A percentile compares a stretch with the other conserved stretches of the same genome.
Evolutionary conservation across 352 stramenopile genomes (phyloP).

Genomic region (Globisporangium canariense): DNA sequence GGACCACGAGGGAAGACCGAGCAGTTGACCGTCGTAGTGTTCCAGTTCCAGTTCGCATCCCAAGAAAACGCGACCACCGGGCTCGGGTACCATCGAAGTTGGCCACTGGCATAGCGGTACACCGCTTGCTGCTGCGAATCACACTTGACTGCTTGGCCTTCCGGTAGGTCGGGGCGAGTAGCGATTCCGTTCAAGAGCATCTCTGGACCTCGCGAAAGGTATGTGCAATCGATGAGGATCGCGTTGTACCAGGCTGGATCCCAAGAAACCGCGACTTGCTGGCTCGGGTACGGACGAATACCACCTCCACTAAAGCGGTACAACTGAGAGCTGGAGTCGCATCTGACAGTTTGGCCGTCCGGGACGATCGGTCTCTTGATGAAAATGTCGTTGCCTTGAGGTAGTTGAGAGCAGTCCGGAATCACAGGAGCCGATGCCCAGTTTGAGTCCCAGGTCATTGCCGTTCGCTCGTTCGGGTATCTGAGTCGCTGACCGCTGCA

Average conservation of each 20-base stretch:
- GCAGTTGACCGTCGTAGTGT: conserved; percentile 20
- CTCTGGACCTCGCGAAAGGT: background rate
- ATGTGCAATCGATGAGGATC: conserved; percentile 1
- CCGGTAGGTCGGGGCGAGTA: conserved; percentile 1
- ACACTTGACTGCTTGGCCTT: conserved; percentile 18
- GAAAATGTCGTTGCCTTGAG: conserved; percentile 17
- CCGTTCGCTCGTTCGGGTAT: conserved; percentile 16
- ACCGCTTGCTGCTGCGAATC: conserved; percentile 1
- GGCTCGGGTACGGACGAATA: conserved; percentile 11
- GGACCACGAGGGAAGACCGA: conserved; percentile 11
- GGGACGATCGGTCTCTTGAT: conserved; percentile 12
- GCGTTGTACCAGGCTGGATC: conserved; percentile 12
- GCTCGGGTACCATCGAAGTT: conserved; percentile 22
- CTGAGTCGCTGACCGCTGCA: conserved; percentile 6
- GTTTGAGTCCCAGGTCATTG: conserved; percentile 21
- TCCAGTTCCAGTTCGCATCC: conserved; percentile 19
- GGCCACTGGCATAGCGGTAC: conserved; percentile 19
- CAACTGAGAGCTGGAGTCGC: background rate
- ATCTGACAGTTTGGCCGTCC: conserved; percentile 22
- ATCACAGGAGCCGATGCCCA: conserved; percentile 9
- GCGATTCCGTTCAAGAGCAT: background rate
- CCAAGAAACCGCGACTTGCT: conserved; percentile 12
- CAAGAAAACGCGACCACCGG: conserved; percentile 21
- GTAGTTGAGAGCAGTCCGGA: conserved; percentile 11
- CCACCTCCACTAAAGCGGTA: conserved; percentile 13